Conservation (phyloP, 495 filamentous ascomycete genomes). For the Neurospora sp. region DNA sequence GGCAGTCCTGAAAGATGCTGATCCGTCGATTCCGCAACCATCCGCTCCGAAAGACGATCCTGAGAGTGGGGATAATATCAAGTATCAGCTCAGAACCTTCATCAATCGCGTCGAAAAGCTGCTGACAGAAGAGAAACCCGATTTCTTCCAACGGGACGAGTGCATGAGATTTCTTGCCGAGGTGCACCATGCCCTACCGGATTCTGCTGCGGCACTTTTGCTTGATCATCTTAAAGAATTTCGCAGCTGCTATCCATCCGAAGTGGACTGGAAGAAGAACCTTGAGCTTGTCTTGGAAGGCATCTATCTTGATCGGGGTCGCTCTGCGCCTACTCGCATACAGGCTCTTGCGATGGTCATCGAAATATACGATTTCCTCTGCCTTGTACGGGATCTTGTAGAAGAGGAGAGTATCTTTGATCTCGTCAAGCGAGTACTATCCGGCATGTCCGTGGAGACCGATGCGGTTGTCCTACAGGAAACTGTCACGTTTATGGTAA, state of each 20-base stretch:
- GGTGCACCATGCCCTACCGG: constrained; percentile 45
- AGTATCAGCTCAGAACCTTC: constrained; percentile 24
- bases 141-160: constrained; percentile 48
- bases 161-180: constrained; percentile 62
- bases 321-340: constrained; percentile 57
- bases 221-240: constrained; percentile 51
- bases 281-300: constrained; percentile 50
- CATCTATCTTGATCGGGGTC: constrained; percentile 54
- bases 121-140: constrained; percentile 20
- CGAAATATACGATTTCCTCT: constrained; percentile 54
- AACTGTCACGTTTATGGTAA: constrained; percentile 37
- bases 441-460: constrained; percentile 44
- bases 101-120: constrained; percentile 35
- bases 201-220: constrained; percentile 47
- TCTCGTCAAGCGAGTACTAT: constrained; percentile 36
- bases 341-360: constrained; percentile 57
- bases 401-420: constrained; percentile 33
- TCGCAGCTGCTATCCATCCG: constrained; percentile 61
- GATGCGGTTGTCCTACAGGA: constrained; percentile 43
- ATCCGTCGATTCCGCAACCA: constrained; percentile 1
- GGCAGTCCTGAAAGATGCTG: constrained; percentile 4
- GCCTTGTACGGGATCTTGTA: constrained; percentile 41
- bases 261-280: constrained; percentile 55
- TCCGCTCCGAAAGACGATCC: constrained; percentile 11
- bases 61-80: constrained; percentile 25